phyloP scores from a whole-genome alignment of 306 rosid genomes.

The Datisca glomerata region DNA sequence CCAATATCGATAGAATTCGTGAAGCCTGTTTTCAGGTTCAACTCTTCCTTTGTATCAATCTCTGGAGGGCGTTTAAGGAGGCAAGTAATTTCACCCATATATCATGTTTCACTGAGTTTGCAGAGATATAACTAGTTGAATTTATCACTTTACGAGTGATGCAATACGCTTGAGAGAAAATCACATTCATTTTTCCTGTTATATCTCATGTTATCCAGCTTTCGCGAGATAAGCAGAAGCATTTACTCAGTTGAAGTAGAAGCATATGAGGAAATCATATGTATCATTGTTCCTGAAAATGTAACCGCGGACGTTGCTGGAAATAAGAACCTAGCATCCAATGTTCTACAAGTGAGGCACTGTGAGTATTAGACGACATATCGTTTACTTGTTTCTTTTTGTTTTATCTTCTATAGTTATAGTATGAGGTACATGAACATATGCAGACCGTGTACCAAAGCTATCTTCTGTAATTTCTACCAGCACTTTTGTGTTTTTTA shows the following conservation, averaged over 20 bases:
- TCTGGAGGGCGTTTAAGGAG: conserved; percentile 60
- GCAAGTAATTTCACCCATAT: conserved; percentile 43
- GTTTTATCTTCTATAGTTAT: neutral
- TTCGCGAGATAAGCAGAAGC: conserved; percentile 34
- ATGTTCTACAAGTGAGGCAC: conserved; percentile 78
- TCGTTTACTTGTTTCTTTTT: no score
- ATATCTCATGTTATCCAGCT: conserved; percentile 31
- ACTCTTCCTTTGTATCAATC: conserved; percentile 49
- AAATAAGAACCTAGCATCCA: conserved; percentile 75
- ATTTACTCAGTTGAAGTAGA: conserved; percentile 41
- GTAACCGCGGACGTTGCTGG: conserved; percentile 69
- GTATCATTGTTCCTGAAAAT: conserved; percentile 61
- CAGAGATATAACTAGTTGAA: no score
- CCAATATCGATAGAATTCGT: conserved; percentile 38
- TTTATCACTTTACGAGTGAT: no score
- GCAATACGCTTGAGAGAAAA: no score
- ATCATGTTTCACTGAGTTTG: no score
- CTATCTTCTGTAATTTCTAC: conserved; percentile 43
- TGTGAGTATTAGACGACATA: conserved; percentile 65
- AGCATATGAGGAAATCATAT: conserved; percentile 38
- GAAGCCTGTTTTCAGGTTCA: conserved; percentile 81
- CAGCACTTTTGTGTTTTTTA: conserved; percentile 52
- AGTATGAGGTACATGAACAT: neutral
- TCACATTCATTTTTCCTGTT: neutral
- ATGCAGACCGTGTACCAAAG: conserved; percentile 57